A percentile compares a stretch with the other conserved stretches of the same genome.
Conservation (phyloP, 371 early-diverging fungal genomes). For the Mucor racemosus region DNA sequence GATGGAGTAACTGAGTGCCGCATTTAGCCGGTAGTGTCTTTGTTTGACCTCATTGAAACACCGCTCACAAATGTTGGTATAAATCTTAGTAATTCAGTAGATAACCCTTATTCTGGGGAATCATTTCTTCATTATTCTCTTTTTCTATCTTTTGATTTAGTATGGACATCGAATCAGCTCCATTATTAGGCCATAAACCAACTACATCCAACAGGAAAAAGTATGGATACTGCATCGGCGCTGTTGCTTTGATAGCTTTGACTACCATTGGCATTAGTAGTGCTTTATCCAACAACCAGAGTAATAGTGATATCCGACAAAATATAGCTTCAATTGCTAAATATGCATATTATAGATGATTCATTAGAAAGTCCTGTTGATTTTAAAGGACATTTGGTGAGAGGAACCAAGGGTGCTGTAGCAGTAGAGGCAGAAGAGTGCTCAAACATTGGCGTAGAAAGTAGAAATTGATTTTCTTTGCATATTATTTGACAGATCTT, state of each 20-base stretch:
- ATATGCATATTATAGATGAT: neutral
- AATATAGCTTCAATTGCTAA: neutral
- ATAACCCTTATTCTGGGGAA: no score
- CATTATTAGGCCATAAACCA: neutral
- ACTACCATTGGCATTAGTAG: neutral
- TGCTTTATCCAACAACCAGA: no score
- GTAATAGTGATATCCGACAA: neutral
- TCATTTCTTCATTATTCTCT: no score
- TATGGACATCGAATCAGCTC: constrained; percentile 1
- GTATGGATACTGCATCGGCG: neutral
- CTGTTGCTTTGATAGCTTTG: neutral
- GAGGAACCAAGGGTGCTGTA: constrained; percentile 73
- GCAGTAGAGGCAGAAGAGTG: constrained; percentile 87
- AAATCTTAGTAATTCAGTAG: no score
- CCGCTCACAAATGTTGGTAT: no score
- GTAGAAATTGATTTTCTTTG: constrained; percentile 30
- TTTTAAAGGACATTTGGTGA: constrained; percentile 32
- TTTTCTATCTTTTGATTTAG: no score
- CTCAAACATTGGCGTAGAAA: constrained; percentile 83
- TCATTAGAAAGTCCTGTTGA: constrained; percentile 23
- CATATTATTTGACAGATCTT: neutral
- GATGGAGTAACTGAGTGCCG: no score
- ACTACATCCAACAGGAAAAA: neutral
- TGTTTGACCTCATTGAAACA: no score
- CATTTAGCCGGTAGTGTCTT: no score